Evolutionary conservation across 169 alveolate species (phyloP).

Genomic region (Plasmodium billcollinsi): DNA sequence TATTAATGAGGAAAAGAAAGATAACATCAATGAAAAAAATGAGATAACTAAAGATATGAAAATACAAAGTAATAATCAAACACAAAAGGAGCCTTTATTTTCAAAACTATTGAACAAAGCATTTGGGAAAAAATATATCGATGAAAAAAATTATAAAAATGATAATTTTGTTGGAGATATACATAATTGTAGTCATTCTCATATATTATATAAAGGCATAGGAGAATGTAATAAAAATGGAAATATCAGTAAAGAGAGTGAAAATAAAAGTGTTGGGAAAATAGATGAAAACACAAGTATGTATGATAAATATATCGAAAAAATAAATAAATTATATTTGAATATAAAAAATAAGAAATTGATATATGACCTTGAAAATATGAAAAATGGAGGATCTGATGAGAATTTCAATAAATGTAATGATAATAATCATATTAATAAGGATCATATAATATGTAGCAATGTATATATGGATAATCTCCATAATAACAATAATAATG

Average conservation of each 20-base stretch:
- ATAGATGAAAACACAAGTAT: conserved; percentile 23
- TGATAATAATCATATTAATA: not conserved
- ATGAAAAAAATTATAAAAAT: conserved; percentile 3
- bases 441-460: not conserved
- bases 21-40: not conserved
- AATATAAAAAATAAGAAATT: conserved; percentile 63
- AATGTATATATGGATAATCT: not conserved
- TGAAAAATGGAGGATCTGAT: not conserved
- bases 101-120: not conserved
- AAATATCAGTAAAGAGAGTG: not conserved
- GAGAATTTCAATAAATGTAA: not conserved
- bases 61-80: not conserved
- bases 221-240: not conserved
- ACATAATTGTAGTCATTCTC: not conserved
- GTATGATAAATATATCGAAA: conserved; percentile 63
- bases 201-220: not conserved
- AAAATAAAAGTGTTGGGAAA: not conserved
- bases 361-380: conserved; percentile 20
- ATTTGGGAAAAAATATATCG: conserved; percentile 6
- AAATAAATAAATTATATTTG: conserved; percentile 53
- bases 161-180: not conserved
- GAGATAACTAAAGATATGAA: not conserved
- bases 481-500: not conserved
- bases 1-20: conserved; percentile 3
- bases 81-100: no score